Evolutionary conservation across 1,139 yeast species (phyloP).

Genomic region (Groenewaldozyma auringiensis): DNA sequence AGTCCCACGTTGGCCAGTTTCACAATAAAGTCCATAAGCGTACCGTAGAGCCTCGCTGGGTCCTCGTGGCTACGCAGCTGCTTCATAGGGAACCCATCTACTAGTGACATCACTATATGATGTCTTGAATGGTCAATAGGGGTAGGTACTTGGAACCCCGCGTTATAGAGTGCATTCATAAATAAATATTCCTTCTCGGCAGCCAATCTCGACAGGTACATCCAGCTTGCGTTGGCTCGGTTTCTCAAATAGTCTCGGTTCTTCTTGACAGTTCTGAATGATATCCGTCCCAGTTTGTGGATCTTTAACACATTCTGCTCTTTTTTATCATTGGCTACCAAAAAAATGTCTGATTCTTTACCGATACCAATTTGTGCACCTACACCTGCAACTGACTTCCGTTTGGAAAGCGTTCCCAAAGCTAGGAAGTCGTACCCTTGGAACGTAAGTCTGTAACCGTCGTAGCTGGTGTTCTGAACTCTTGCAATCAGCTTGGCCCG

Average conservation of each 20-base stretch:
- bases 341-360: slow-evolving; percentile 90
- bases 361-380: slow-evolving; percentile 95
- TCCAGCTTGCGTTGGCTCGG: slow-evolving; percentile 72
- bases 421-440: slow-evolving; percentile 91
- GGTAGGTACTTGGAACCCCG: slow-evolving; percentile 78
- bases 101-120: slow-evolving; percentile 85
- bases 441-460: slow-evolving; percentile 84
- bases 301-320: slow-evolving; percentile 68
- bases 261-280: slow-evolving; percentile 84
- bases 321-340: slow-evolving; percentile 69
- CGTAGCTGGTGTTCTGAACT: slow-evolving; percentile 71
- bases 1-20: slow-evolving; percentile 78
- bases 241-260: slow-evolving; percentile 84
- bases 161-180: slow-evolving; percentile 63
- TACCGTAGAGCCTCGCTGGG: slow-evolving; percentile 65
- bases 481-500: slow-evolving; percentile 71
- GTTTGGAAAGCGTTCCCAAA: slow-evolving; percentile 64
- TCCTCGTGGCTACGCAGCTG: slow-evolving; percentile 62
- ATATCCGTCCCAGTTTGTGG: slow-evolving; percentile 88
- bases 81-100: slow-evolving; percentile 85
- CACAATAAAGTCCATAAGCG: slow-evolving; percentile 80
- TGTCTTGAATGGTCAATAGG: slow-evolving; percentile 91
- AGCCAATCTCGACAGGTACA: slow-evolving; percentile 81
- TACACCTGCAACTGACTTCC: slow-evolving; percentile 66
- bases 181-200: slow-evolving; percentile 89